Percentiles rank a stretch among this genome's conserved stretches.
Evolutionary conservation across 768 basidiomycete genomes (phyloP).

Genomic region (Kwoniella pini): DNA sequence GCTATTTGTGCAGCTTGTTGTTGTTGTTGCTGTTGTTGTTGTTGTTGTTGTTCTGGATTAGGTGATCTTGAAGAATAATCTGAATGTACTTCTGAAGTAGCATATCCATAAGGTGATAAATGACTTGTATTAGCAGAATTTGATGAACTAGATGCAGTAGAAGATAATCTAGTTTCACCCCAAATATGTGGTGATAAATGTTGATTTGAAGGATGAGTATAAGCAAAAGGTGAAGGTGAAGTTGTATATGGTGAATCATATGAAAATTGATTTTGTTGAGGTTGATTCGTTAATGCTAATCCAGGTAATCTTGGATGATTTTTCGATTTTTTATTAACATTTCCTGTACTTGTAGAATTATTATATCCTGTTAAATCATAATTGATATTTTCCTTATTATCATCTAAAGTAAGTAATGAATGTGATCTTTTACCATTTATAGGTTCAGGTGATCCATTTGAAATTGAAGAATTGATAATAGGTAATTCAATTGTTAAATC

Average conservation of each 20-base stretch:
- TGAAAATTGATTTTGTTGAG: not conserved
- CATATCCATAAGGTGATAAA: constrained; percentile 30
- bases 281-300: constrained; percentile 28
- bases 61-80: constrained; percentile 36
- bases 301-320: constrained; percentile 25
- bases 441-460: constrained; percentile 20
- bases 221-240: constrained; percentile 25
- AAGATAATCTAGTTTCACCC: constrained; percentile 16
- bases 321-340: constrained; percentile 35
- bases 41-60: constrained; percentile 23
- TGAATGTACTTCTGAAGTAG: constrained; percentile 19
- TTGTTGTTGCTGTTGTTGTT: constrained; percentile 14
- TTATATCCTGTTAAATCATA: not conserved
- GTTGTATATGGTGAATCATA: constrained; percentile 29
- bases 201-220: constrained; percentile 8
- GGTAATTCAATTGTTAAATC: constrained; percentile 41
- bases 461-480: constrained; percentile 29
- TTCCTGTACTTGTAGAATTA: not conserved
- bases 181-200: constrained; percentile 16
- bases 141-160: not conserved
- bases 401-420: constrained; percentile 1
- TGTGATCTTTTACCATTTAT: constrained; percentile 24
- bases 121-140: constrained; percentile 12
- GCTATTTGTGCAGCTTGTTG: not conserved
- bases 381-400: constrained; percentile 40